Evolutionary conservation across 768 basidiomycete species (phyloP).

Genomic region (Leccinum sublutescens): DNA sequence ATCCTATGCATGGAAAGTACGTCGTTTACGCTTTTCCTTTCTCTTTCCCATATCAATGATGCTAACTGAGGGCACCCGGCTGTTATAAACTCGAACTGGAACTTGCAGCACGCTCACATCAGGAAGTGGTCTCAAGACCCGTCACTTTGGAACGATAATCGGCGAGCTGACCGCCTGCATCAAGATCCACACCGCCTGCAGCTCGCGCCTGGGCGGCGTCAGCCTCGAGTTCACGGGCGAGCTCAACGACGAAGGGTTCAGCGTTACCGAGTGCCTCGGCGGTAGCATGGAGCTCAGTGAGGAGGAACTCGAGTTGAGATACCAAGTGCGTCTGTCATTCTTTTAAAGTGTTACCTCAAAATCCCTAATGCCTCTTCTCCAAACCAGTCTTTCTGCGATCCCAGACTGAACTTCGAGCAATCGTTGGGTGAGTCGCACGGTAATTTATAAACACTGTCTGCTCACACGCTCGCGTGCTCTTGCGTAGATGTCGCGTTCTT

Average conservation of each 20-base stretch:
- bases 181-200: conserved; percentile 69
- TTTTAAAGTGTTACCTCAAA: no score
- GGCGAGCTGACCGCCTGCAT: conserved; percentile 81
- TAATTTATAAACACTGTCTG: background rate
- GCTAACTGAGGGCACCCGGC: background rate
- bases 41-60: background rate
- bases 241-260: conserved; percentile 85
- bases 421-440: conserved; percentile 66
- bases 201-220: conserved; percentile 79
- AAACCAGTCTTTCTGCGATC: conserved; percentile 85
- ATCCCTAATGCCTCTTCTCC: background rate
- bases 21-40: conserved; percentile 28
- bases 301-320: conserved; percentile 85
- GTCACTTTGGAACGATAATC: conserved; percentile 87
- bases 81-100: background rate
- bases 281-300: conserved; percentile 95
- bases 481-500: conserved; percentile 80
- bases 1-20: conserved; percentile 99
- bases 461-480: background rate
- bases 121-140: conserved; percentile 79
- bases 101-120: conserved; percentile 75
- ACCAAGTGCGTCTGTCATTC: conserved; percentile 56
- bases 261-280: conserved; percentile 95
- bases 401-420: conserved; percentile 91
- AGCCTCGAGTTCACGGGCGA: conserved; percentile 94